Conservation (phyloP, 495 filamentous ascomycete genomes). For the Penicillium coffeae region DNA sequence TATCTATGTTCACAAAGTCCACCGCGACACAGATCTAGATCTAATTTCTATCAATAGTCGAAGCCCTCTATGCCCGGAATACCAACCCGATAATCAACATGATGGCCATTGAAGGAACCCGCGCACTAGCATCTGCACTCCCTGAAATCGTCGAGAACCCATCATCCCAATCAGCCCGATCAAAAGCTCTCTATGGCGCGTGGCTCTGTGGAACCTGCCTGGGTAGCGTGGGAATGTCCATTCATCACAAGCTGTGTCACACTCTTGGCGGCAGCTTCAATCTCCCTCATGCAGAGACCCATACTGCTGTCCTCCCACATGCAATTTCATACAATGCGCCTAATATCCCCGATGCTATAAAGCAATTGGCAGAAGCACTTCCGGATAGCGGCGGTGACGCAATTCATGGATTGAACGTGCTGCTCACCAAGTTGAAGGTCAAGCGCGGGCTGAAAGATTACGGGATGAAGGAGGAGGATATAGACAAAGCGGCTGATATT, state of each 20-base stretch:
- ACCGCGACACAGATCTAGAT: too few species aligned
- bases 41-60: conserved; percentile 35
- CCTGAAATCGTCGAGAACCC: conserved; percentile 53
- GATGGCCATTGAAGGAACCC: conserved; percentile 55
- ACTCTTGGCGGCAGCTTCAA: conserved; percentile 65
- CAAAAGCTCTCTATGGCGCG: conserved; percentile 60
- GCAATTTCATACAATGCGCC: conserved; percentile 67
- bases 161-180: conserved; percentile 45
- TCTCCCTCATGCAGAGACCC: conserved; percentile 66
- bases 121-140: conserved; percentile 51
- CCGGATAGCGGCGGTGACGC: conserved; percentile 58
- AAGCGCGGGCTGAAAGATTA: conserved; percentile 55
- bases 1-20: too few species aligned
- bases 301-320: conserved; percentile 64
- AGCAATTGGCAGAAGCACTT: conserved; percentile 52
- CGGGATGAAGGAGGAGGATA: conserved; percentile 63
- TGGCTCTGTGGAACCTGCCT: conserved; percentile 64
- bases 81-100: conserved; percentile 57
- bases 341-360: conserved; percentile 55
- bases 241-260: conserved; percentile 72
- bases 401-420: conserved; percentile 57
- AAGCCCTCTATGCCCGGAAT: conserved; percentile 64
- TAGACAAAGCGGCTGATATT: conserved; percentile 63
- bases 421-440: conserved; percentile 54
- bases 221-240: conserved; percentile 63